Conservation (phyloP, 768 basidiomycete species). For the Mycena rosella region DNA sequence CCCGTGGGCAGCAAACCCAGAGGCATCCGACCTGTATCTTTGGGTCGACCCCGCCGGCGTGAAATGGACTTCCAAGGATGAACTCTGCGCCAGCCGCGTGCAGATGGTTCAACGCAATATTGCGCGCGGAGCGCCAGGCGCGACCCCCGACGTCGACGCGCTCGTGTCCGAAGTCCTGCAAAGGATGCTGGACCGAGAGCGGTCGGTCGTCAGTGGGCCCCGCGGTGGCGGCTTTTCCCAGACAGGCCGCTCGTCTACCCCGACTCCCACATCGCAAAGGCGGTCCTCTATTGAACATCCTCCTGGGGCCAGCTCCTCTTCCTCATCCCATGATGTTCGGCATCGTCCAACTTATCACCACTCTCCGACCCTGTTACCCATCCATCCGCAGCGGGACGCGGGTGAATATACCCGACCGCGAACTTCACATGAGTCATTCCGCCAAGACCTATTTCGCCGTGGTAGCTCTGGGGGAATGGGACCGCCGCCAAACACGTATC, state of each 20-base stretch:
- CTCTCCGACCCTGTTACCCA: too few species aligned
- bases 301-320: background rate
- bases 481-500: background rate
- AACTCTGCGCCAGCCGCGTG: constrained; percentile 20
- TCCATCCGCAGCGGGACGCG: background rate
- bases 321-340: background rate
- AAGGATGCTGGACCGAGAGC: constrained; percentile 20
- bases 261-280: too few species aligned
- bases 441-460: background rate
- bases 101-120: background rate
- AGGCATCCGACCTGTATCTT: constrained; percentile 26
- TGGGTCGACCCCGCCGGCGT: constrained; percentile 32
- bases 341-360: background rate
- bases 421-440: background rate
- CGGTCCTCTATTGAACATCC: too few species aligned
- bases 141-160: constrained; percentile 18
- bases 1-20: constrained; percentile 27
- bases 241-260: background rate
- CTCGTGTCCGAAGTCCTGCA: constrained; percentile 27
- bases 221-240: background rate
- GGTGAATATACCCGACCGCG: too few species aligned
- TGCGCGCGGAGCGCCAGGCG: background rate
- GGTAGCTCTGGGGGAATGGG: background rate
- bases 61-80: constrained; percentile 25
- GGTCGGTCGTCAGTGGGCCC: background rate